phyloP scores from a whole-genome alignment of 2,329 filamentous ascomycete species.

The Apiospora hydei region DNA sequence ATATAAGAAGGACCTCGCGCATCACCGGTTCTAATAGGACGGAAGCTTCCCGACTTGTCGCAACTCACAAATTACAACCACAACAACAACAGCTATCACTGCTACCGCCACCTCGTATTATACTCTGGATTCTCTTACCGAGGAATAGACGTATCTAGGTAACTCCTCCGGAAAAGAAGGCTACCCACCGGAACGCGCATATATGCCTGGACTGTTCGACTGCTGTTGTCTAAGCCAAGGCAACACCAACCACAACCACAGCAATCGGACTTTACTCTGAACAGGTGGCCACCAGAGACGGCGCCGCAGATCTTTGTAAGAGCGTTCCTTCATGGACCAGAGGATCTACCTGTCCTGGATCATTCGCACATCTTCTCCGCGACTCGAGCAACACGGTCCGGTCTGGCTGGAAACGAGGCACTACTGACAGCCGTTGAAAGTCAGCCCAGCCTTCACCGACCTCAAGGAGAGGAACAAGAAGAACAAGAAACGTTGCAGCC shows the following conservation, averaged over 20 bases:
- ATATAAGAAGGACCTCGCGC: constrained; percentile 17
- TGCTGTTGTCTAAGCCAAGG: constrained; percentile 1
- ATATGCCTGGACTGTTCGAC: not conserved
- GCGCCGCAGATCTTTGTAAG: not conserved
- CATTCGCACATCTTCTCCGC: constrained; percentile 17
- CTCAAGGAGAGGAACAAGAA: not conserved
- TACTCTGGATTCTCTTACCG: not conserved
- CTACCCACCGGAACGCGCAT: not conserved
- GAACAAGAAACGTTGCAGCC: not conserved
- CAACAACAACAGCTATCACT: not conserved
- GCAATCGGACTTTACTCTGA: not conserved
- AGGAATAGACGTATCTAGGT: not conserved
- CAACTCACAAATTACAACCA: not conserved
- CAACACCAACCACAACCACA: constrained; percentile 2
- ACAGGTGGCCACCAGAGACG: not conserved
- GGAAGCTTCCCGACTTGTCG: not conserved
- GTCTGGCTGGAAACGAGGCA: not conserved
- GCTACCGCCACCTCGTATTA: not conserved
- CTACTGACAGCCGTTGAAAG: not conserved
- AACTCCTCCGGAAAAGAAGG: not conserved
- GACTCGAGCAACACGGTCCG: constrained; percentile 7
- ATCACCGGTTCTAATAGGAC: not conserved
- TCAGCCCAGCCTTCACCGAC: constrained; percentile 5
- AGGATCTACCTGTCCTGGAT: constrained; percentile 23
- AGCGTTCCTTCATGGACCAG: constrained; percentile 20